These are phyloP conservation scores for Globisporangium paddicum DNA, from an alignment of 352 stramenopile genomes.

Conservation along the genomic window DNA sequence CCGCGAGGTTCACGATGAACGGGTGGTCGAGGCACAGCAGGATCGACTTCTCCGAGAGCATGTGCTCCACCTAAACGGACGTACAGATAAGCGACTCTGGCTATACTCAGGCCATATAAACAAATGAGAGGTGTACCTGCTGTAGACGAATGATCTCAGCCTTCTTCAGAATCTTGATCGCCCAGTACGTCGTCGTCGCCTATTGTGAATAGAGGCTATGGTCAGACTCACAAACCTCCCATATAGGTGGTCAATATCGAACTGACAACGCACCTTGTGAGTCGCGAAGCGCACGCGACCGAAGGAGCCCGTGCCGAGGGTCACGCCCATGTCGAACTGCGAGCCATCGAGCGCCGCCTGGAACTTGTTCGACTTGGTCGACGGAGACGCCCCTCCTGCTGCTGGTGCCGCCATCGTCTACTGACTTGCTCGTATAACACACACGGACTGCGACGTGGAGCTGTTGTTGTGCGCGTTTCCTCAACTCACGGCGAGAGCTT, in stretches of 20 bases:
- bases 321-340: constrained; percentile 96
- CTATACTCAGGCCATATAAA: too few species aligned
- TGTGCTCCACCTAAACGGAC: constrained; percentile 89
- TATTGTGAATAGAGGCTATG: constrained; percentile 12
- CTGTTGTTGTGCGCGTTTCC: not conserved
- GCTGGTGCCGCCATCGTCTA: constrained; percentile 11
- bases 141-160: constrained; percentile 94
- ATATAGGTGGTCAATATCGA: not conserved
- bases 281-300: constrained; percentile 95
- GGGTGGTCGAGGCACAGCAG: constrained; percentile 91
- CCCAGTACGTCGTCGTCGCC: constrained; percentile 89
- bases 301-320: constrained; percentile 96
- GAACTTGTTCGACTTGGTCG: constrained; percentile 54
- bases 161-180: constrained; percentile 98
- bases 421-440: not conserved
- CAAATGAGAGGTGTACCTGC: constrained; percentile 47
- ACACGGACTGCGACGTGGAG: not conserved
- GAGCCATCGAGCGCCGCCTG: constrained; percentile 53
- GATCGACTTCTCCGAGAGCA: constrained; percentile 96
- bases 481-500: not conserved
- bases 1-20: constrained; percentile 95
- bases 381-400: not conserved
- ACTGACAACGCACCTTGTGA: constrained; percentile 72
- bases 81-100: not conserved
- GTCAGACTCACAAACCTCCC: too few species aligned